Evolutionary conservation across 345 rosid species (phyloP), one percentile per base, ranked within the genome.

Genomic region (Hibiscus syriacus): DNA sequence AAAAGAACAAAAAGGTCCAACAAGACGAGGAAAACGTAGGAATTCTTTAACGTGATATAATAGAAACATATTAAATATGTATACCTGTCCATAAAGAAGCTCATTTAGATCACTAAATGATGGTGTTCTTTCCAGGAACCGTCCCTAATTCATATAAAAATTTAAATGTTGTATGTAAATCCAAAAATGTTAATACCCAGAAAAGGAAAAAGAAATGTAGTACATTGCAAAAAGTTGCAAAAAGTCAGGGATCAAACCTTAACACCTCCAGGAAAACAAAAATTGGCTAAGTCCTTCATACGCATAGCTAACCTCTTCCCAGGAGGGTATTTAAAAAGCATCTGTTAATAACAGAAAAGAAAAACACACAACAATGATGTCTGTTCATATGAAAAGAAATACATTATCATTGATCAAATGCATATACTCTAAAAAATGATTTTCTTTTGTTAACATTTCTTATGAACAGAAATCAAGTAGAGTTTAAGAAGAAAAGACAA

Each of bases 191-290:
- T 27, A 59, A 55, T 6, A 48, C 20, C 14, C 66, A 11, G 39
- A 29, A 19, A 27, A 62, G 39, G 68, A 29, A 71, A 53, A 57
- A n/a, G 2, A 53, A 67, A 32, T 34, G 19, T 53, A 23, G 60
- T 26, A 4, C 19, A 54, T 1, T 45, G 55, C 36, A 4, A 67
- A n/a, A 53, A 67, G 62, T 46, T 54, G 56, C 64, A 70, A 20
- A 30, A 68, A 46, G n/a, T 46, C 68, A 23, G 9, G 14, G 66
- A 71, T 64, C 79, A 69, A 74, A 94, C 97, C 97, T 91, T 83
- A 77, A 91, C 87, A 70, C 96, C 97, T 76, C 80, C 92, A 76
- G 99, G 99, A 75, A 94, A 94, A 75, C 99, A 94, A 76, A 91
- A 94, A 64, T 96, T 76, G 62, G 91, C 86, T 73, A 94, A 82